Conservation (phyloP, 2,329 filamentous ascomycete genomes). For the Hypoxylon sp. region DNA sequence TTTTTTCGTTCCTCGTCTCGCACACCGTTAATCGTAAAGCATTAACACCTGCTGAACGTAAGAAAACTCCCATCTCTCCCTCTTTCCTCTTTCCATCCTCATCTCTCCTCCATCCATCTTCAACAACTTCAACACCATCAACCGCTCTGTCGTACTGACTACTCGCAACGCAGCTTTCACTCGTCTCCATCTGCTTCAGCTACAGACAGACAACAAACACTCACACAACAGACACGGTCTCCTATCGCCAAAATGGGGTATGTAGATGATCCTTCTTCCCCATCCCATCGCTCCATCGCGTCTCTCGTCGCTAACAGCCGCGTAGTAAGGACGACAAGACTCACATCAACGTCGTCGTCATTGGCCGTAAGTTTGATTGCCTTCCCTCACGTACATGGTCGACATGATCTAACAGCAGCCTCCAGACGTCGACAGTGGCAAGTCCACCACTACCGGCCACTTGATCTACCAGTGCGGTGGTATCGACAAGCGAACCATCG, state of each 20-base stretch:
- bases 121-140: conserved; percentile 14
- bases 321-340: conserved; percentile 91
- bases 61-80: conserved; percentile 14
- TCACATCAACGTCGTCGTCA: conserved; percentile 98
- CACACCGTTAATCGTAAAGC: conserved; percentile 51
- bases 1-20: conserved; percentile 48
- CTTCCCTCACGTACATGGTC: neutral
- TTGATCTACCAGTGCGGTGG: conserved; percentile 99
- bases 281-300: neutral
- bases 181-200: conserved; percentile 25
- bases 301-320: conserved; percentile 21
- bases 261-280: conserved; percentile 29
- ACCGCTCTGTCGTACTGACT: conserved; percentile 18
- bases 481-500: conserved; percentile 99
- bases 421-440: conserved; percentile 60
- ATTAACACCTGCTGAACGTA: conserved; percentile 44
- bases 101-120: neutral
- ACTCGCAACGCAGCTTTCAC: conserved; percentile 20
- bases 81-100: conserved; percentile 6
- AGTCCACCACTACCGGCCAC: conserved; percentile 69
- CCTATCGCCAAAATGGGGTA: conserved; percentile 51
- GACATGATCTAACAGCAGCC: conserved; percentile 22
- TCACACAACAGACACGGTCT: conserved; percentile 25
- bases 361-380: conserved; percentile 60
- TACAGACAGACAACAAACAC: conserved; percentile 16